Conservation (phyloP, 2,329 filamentous ascomycete genomes). For the Coniochaeta sp. region DNA sequence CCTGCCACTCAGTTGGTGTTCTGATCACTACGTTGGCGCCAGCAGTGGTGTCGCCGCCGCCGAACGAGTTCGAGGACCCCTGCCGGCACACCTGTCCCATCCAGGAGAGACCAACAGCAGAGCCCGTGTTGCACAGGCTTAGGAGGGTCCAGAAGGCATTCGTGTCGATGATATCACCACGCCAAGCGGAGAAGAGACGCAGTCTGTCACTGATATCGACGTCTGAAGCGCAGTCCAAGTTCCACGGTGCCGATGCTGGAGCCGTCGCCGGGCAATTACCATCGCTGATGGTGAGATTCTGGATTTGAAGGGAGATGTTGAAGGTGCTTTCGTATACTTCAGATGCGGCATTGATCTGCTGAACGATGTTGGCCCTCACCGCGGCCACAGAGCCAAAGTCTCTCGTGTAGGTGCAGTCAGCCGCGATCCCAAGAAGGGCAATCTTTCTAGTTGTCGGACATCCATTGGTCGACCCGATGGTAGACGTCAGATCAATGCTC, state of each 20-base stretch:
- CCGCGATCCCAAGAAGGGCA: constrained; percentile 83
- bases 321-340: constrained; percentile 83
- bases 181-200: constrained; percentile 84
- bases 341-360: constrained; percentile 78
- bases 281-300: constrained; percentile 74
- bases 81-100: constrained; percentile 73
- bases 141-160: constrained; percentile 96
- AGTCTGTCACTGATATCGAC: constrained; percentile 67
- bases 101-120: constrained; percentile 89
- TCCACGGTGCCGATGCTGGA: constrained; percentile 65
- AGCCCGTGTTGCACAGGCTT: constrained; percentile 71
- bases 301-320: constrained; percentile 87
- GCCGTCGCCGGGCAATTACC: constrained; percentile 64
- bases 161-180: constrained; percentile 64
- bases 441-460: constrained; percentile 89
- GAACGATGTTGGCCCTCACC: constrained; percentile 68
- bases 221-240: constrained; percentile 60
- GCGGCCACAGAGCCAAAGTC: constrained; percentile 59
- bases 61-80: constrained; percentile 36
- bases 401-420: constrained; percentile 81
- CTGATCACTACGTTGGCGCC: constrained; percentile 84
- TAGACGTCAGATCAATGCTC: no score
- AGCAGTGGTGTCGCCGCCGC: constrained; percentile 57
- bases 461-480: constrained; percentile 45
- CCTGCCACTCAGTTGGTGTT: constrained; percentile 83